These are phyloP conservation scores for Diaporthe destruens DNA, from an alignment of 2,329 filamentous ascomycete species.

Conservation along the genomic window DNA sequence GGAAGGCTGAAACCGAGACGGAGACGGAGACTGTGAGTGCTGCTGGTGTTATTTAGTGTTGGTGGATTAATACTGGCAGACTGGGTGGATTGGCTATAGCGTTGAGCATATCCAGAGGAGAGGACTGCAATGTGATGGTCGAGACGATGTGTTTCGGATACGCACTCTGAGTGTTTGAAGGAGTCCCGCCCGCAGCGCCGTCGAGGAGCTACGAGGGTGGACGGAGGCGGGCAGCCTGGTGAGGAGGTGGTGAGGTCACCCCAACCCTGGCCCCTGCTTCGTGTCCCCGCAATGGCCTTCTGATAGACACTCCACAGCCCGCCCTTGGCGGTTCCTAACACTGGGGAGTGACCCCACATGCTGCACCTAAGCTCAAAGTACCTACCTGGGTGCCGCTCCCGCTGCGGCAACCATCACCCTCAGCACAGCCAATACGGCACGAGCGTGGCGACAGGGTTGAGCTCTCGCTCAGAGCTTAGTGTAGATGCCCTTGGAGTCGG, in stretches of 20 bases:
- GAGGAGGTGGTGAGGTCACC: slow-evolving; percentile 27
- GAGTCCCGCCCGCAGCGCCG: not conserved
- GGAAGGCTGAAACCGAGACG: slow-evolving; percentile 11
- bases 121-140: not conserved
- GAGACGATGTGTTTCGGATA: slow-evolving; percentile 39
- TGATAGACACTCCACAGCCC: slow-evolving; percentile 26
- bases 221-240: not conserved
- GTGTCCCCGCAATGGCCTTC: slow-evolving; percentile 14
- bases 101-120: not conserved
- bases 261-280: not conserved
- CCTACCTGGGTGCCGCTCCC: not conserved
- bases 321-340: slow-evolving; percentile 30
- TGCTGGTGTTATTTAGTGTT: slow-evolving; percentile 3
- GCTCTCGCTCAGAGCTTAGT: slow-evolving; percentile 26
- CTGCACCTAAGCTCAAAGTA: not conserved
- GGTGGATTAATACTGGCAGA: not conserved
- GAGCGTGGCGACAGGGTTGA: not conserved
- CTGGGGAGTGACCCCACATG: slow-evolving; percentile 4
- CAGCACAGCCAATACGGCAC: slow-evolving; percentile 5
- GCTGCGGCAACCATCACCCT: slow-evolving; percentile 7
- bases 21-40: not conserved
- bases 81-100: not conserved
- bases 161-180: slow-evolving; percentile 38
- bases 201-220: not conserved
- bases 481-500: not conserved